Conservation (phyloP, 495 filamentous ascomycete genomes). For the Podospora didyma region DNA sequence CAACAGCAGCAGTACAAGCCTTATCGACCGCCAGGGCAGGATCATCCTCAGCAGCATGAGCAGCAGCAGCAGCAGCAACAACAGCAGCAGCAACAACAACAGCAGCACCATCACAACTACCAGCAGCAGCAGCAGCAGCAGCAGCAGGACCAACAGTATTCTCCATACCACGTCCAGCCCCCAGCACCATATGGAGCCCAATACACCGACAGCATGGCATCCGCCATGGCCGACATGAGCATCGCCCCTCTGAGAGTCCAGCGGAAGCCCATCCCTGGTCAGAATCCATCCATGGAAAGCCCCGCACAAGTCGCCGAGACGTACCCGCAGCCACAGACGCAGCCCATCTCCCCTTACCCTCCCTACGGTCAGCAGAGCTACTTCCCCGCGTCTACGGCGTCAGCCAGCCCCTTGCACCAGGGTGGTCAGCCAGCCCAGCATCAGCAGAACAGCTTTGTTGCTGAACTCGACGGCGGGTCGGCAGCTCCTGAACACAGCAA, state of each 20-base stretch:
- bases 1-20: too few species aligned
- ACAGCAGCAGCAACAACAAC: conserved; percentile 23
- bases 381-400: too few species aligned
- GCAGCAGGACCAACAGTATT: too few species aligned
- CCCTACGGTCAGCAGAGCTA: neutral
- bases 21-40: neutral
- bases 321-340: neutral
- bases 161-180: conserved; percentile 6
- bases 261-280: neutral
- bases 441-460: neutral
- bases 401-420: neutral
- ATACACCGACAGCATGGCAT: neutral
- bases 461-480: neutral
- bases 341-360: neutral
- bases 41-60: conserved; percentile 13
- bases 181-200: neutral
- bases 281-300: neutral
- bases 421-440: neutral
- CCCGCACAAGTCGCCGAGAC: neutral
- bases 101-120: too few species aligned
- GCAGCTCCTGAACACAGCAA: too few species aligned
- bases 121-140: conserved; percentile 22
- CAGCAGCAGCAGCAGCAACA: conserved; percentile 25
- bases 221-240: conserved; percentile 2
- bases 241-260: neutral